These are phyloP conservation scores for Penicillium sp. DNA, from an alignment of 2,329 filamentous ascomycete genomes.

Conservation along the genomic window DNA sequence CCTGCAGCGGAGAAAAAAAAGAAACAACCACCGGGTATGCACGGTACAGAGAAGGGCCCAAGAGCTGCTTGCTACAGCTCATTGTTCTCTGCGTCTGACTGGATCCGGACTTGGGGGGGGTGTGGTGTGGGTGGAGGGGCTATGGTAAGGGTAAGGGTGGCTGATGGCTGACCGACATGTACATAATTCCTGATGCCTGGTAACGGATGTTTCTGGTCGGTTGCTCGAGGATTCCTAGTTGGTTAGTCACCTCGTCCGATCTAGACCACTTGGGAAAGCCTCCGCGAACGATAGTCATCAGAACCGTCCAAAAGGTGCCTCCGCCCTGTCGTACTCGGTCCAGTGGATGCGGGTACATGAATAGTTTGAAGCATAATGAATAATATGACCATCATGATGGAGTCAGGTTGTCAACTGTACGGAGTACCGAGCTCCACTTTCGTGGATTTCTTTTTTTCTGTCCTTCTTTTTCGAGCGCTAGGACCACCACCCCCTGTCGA, in stretches of 20 bases:
- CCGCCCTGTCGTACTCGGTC: slow-evolving; percentile 1
- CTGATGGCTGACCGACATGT: neutral
- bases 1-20: slow-evolving; percentile 22
- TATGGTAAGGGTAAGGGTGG: neutral
- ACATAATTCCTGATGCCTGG: neutral
- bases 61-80: neutral
- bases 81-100: neutral
- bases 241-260: slow-evolving; percentile 4
- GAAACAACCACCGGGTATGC: slow-evolving; percentile 21
- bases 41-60: slow-evolving; percentile 16
- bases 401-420: slow-evolving; percentile 16
- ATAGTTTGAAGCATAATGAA: neutral
- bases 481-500: slow-evolving; percentile 14
- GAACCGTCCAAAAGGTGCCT: neutral
- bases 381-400: slow-evolving; percentile 17
- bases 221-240: neutral
- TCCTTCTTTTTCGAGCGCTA: neutral
- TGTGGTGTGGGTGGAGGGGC: too few species aligned
- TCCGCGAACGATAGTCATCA: slow-evolving; percentile 11
- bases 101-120: neutral
- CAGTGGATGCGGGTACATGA: slow-evolving; percentile 1
- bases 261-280: slow-evolving; percentile 20
- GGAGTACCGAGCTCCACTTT: slow-evolving; percentile 20
- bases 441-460: neutral
- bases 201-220: neutral